Percentiles rank a stretch among this genome's conserved stretches.
phyloP scores from a whole-genome alignment of 768 basidiomycete species.

The Clitopilus passeckerianus region DNA sequence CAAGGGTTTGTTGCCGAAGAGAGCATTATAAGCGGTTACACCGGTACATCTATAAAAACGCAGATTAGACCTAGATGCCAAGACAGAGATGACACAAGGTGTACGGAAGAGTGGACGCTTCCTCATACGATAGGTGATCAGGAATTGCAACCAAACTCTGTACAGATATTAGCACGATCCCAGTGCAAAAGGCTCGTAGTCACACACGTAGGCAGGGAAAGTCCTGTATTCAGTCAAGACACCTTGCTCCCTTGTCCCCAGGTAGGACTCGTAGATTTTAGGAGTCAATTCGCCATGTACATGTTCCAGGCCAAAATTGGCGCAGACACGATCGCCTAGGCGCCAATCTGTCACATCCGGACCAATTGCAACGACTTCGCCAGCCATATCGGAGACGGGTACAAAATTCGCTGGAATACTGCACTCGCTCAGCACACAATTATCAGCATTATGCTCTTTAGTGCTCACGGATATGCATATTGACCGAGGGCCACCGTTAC shows the following conservation, averaged over 20 bases:
- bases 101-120: conserved; percentile 61
- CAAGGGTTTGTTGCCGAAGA: conserved; percentile 43
- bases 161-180: neutral
- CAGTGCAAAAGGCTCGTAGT: neutral
- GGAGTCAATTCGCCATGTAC: conserved; percentile 35
- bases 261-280: conserved; percentile 25
- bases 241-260: conserved; percentile 47
- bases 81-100: conserved; percentile 3
- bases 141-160: conserved; percentile 50
- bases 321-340: conserved; percentile 48
- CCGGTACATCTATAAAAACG: conserved; percentile 41
- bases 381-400: conserved; percentile 49
- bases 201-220: conserved; percentile 38
- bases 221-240: conserved; percentile 49
- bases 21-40: conserved; percentile 59
- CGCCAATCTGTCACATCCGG: conserved; percentile 42
- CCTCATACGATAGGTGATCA: conserved; percentile 52
- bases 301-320: conserved; percentile 47
- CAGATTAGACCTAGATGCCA: neutral
- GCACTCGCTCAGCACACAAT: neutral
- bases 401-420: conserved; percentile 20
- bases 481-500: conserved; percentile 31
- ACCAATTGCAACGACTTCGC: conserved; percentile 47
- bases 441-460: neutral
- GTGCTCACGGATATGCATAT: conserved; percentile 29